Conservation (phyloP, 345 rosid genomes). For the Salix brachista region DNA sequence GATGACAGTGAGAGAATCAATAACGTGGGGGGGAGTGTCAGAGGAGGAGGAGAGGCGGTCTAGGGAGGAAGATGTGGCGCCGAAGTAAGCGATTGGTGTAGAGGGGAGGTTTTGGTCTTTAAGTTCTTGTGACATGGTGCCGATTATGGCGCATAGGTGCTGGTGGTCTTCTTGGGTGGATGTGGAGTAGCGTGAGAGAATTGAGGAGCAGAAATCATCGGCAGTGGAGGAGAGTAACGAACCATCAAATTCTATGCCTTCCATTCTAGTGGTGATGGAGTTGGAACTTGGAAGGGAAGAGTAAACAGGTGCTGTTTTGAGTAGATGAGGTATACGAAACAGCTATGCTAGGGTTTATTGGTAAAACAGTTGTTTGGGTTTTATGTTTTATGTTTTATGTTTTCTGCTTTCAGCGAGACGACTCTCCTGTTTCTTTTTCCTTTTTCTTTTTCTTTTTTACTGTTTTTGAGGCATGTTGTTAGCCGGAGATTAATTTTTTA, state of each 20-base stretch:
- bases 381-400: no score
- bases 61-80: slow-evolving; percentile 56
- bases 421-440: no score
- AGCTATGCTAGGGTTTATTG: slow-evolving; percentile 10
- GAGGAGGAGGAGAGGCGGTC: slow-evolving; percentile 44
- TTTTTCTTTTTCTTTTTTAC: no score
- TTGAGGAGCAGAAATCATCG: slow-evolving; percentile 51
- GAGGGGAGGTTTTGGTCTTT: slow-evolving; percentile 57
- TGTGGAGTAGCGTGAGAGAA: slow-evolving; percentile 47
- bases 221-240: neutral
- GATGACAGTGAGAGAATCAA: slow-evolving; percentile 54
- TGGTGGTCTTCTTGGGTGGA: slow-evolving; percentile 56
- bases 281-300: neutral
- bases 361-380: no score
- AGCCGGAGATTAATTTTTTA: no score
- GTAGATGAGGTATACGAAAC: neutral
- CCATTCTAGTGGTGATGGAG: slow-evolving; percentile 18
- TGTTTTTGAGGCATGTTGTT: no score
- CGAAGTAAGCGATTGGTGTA: slow-evolving; percentile 68
- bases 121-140: slow-evolving; percentile 68
- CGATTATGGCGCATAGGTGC: slow-evolving; percentile 60
- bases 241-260: slow-evolving; percentile 32
- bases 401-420: no score
- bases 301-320: neutral
- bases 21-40: slow-evolving; percentile 36